Evolutionary conservation across 345 rosid species (phyloP).

Genomic region (Cochlearia excelsa): DNA sequence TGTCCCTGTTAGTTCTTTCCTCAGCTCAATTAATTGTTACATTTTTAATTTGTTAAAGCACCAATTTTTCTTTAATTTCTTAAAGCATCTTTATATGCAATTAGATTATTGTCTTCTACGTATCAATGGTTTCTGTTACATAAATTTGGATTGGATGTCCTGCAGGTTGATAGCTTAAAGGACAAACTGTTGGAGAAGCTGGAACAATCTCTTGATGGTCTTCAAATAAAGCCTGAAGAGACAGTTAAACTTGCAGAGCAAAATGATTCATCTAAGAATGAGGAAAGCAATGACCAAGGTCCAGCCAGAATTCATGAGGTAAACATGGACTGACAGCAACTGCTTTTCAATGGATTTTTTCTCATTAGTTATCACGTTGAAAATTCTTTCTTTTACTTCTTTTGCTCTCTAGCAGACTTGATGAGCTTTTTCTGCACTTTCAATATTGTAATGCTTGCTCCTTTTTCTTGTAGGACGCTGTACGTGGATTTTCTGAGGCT

Average conservation of each 20-base stretch:
- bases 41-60: conserved; percentile 10
- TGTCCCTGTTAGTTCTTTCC: conserved; percentile 73
- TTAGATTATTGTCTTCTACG: neutral
- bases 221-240: conserved; percentile 55
- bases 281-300: conserved; percentile 34
- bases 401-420: conserved; percentile 17
- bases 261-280: conserved; percentile 43
- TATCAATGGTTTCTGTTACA: conserved; percentile 13
- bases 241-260: conserved; percentile 41
- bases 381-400: conserved; percentile 10
- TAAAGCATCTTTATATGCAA: conserved; percentile 5
- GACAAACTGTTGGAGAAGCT: conserved; percentile 83
- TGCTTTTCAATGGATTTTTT: conserved; percentile 7
- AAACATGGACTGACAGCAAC: conserved; percentile 25
- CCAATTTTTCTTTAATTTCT: conserved; percentile 2
- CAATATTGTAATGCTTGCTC: neutral
- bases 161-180: conserved; percentile 84
- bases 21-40: conserved; percentile 15
- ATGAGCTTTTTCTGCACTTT: conserved; percentile 4
- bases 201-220: conserved; percentile 78
- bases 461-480: conserved; percentile 51
- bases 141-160: conserved; percentile 20
- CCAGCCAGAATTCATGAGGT: conserved; percentile 61
- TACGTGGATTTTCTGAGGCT: conserved; percentile 84
- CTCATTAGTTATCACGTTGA: conserved; percentile 15